These are phyloP conservation scores for Microdochium nivale DNA, from an alignment of 2,329 filamentous ascomycete species.

Conservation along the genomic window DNA sequence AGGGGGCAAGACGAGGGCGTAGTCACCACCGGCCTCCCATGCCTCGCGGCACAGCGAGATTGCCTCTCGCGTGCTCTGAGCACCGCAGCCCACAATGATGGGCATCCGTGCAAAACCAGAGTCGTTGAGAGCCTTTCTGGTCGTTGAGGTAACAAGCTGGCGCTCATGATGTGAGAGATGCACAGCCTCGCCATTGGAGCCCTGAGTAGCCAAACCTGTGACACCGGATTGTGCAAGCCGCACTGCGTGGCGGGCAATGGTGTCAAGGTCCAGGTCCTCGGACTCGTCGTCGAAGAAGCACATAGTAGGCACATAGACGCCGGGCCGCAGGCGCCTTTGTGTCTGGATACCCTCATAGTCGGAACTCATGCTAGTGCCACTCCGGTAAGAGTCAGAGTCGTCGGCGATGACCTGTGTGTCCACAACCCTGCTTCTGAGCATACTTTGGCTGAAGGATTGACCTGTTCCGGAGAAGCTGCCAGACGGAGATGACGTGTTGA, in stretches of 20 bases:
- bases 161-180: slow-evolving; percentile 67
- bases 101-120: slow-evolving; percentile 59
- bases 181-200: slow-evolving; percentile 76
- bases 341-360: slow-evolving; percentile 14
- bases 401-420: neutral
- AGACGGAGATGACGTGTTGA: slow-evolving; percentile 23
- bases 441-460: neutral
- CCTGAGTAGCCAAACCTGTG: slow-evolving; percentile 66
- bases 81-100: slow-evolving; percentile 68
- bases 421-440: neutral
- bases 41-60: slow-evolving; percentile 63
- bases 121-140: slow-evolving; percentile 59
- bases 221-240: slow-evolving; percentile 68
- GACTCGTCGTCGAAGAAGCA: slow-evolving; percentile 60
- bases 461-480: slow-evolving; percentile 22
- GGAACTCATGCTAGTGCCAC: slow-evolving; percentile 18
- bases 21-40: slow-evolving; percentile 61
- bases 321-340: slow-evolving; percentile 32
- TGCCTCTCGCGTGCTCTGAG: slow-evolving; percentile 65
- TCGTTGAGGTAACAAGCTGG: slow-evolving; percentile 58
- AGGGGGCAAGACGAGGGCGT: slow-evolving; percentile 67
- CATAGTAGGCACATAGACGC: slow-evolving; percentile 66
- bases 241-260: slow-evolving; percentile 53
- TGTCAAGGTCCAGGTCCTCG: slow-evolving; percentile 58
- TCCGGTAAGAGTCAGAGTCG: slow-evolving; percentile 9